Evolutionary conservation across 164 flowering plant species (phyloP).

Genomic region (Dillenia turbinata): DNA sequence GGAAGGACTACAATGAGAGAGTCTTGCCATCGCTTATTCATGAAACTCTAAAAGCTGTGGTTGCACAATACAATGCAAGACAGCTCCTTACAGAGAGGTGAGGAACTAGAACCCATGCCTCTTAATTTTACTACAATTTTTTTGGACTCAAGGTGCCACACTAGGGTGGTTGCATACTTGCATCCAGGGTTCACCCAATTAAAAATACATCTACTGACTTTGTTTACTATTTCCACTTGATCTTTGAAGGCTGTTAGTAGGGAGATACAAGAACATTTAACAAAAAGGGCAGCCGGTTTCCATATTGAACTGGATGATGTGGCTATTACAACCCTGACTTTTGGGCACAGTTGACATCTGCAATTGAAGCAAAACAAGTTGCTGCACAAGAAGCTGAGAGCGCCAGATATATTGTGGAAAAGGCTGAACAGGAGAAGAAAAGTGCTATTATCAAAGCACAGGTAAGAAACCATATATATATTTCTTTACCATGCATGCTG

Average conservation of each 20-base stretch:
- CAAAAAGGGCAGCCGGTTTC: slow-evolving; percentile 52
- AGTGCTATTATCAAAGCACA: slow-evolving; percentile 68
- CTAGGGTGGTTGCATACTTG: too few species aligned
- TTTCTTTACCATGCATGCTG: too few species aligned
- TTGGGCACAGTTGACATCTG: slow-evolving; percentile 62
- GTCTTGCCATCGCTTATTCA: slow-evolving; percentile 48
- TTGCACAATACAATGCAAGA: slow-evolving; percentile 43
- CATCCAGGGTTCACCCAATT: too few species aligned
- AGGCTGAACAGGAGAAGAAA: slow-evolving; percentile 74
- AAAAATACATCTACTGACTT: background rate
- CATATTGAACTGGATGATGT: slow-evolving; percentile 69
- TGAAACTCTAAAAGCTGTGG: slow-evolving; percentile 47
- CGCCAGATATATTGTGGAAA: slow-evolving; percentile 65
- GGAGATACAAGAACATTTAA: slow-evolving; percentile 34
- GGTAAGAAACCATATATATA: slow-evolving; percentile 20
- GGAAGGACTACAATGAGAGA: slow-evolving; percentile 37
- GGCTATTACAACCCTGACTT: slow-evolving; percentile 55
- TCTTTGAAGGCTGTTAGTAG: slow-evolving; percentile 29
- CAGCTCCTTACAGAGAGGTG: slow-evolving; percentile 44
- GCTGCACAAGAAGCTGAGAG: slow-evolving; percentile 79
- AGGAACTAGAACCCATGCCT: too few species aligned
- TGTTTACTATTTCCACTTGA: background rate
- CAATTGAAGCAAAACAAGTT: slow-evolving; percentile 70
- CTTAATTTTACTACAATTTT: too few species aligned
- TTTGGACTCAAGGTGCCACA: too few species aligned